Evolutionary conservation across 2,329 filamentous ascomycete genomes (phyloP), one percentile per base, ranked within the genome.

Genomic region (Colletotrichum tabaci): DNA sequence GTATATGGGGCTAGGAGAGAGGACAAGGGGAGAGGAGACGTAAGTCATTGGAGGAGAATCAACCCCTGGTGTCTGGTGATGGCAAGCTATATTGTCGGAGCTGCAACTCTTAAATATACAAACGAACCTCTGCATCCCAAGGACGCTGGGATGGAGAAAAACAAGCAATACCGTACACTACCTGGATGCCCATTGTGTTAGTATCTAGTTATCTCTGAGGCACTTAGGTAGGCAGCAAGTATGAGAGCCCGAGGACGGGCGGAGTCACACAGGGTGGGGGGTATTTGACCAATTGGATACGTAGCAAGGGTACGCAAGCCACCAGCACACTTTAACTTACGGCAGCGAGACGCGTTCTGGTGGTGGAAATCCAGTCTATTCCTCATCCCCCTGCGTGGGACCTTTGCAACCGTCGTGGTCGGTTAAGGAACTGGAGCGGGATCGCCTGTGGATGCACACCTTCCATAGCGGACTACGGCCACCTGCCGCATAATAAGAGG

Each of bases 31-130:
- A n/a, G 2, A 4, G 13, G 38, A 42, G 35, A 42, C 16, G 42
- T n/a, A 71, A 47, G 65, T 71, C 67, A 40, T 38, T 47, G 58
- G 21, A 58, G 30, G 68, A 60, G 65, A 60, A 21, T 18, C 40
- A 30, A 21, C 68, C 60, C 46, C 38, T 16, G 30, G n/a, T 6
- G 47, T 12, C 38, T n/a, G 16, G 46, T 49, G 16, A 12, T 9
- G 10, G 6, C 16, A 16, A 13, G 26, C 15, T 21, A 23, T 47
- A 9, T 6, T 4, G 12, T n/a, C 23, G 30, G 58, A 60, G 68
- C 49, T 49, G 21, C 13, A 38, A 49, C 65, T 63, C 66, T 26
- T 18, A 23, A 23, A 60, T 52, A 55, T 64, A 71, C 58, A 58
- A 47, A 15, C 12, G 26, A 21, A 23, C 60, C 53, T 52, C 30